phyloP scores from a whole-genome alignment of 2,329 filamentous ascomycete species.

The Bertia moriformis region DNA sequence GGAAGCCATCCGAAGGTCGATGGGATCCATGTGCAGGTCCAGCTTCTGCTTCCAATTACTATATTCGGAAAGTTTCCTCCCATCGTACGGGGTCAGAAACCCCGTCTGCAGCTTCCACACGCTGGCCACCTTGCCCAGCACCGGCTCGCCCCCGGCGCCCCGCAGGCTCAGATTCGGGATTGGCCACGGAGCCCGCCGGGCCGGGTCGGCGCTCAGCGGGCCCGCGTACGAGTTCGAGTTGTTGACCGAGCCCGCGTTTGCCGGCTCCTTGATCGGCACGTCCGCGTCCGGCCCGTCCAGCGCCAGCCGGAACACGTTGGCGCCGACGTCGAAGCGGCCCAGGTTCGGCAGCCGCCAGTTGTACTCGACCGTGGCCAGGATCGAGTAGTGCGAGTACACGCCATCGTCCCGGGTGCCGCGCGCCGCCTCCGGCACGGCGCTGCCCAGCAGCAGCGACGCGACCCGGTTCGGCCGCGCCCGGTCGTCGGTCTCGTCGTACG shows the following conservation, averaged over 20 bases:
- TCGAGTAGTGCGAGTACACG: conserved; percentile 29
- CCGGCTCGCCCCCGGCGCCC: conserved; percentile 5
- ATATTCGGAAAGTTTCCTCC: no score
- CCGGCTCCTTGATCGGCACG: conserved; percentile 10
- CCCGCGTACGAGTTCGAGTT: conserved; percentile 23
- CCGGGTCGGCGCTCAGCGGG: conserved; percentile 7
- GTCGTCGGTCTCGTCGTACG: conserved; percentile 41
- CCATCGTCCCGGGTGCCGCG: conserved; percentile 34
- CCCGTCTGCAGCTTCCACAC: background rate
- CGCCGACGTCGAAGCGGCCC: conserved; percentile 26
- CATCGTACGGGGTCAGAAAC: background rate
- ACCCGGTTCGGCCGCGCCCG: conserved; percentile 36
- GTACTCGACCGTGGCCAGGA: conserved; percentile 22
- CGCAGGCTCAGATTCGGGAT: conserved; percentile 8
- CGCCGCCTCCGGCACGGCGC: conserved; percentile 27
- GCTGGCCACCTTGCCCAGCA: background rate
- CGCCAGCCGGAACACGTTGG: conserved; percentile 15
- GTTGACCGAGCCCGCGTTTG: conserved; percentile 10
- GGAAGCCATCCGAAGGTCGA: no score
- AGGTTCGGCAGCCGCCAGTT: conserved; percentile 26
- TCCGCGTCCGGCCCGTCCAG: conserved; percentile 11
- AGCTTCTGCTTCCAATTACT: no score
- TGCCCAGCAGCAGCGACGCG: conserved; percentile 36
- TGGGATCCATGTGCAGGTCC: no score
- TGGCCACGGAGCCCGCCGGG: conserved; percentile 18